Evolutionary conservation across 2,329 filamentous ascomycete species (phyloP).

Genomic region (Chrysoporthe cubensis): DNA sequence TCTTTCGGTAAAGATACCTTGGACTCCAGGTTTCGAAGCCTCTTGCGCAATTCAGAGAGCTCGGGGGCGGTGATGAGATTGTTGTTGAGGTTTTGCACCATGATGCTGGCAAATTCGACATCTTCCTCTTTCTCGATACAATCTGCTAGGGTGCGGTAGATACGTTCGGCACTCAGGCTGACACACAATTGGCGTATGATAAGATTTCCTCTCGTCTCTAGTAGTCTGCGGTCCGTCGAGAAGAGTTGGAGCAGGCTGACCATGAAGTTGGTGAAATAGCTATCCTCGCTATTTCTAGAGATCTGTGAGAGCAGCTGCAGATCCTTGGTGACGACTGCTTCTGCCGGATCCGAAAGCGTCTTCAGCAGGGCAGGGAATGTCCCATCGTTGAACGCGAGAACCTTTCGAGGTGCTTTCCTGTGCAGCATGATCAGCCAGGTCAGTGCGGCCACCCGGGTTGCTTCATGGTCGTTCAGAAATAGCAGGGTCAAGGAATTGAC

Average conservation of each 20-base stretch:
- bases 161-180: slow-evolving; percentile 89
- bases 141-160: slow-evolving; percentile 93
- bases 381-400: slow-evolving; percentile 93
- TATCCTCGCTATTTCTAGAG: slow-evolving; percentile 93
- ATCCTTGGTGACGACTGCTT: slow-evolving; percentile 94
- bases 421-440: slow-evolving; percentile 99
- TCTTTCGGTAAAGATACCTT: slow-evolving; percentile 55
- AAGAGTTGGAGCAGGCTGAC: slow-evolving; percentile 94
- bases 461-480: slow-evolving; percentile 96
- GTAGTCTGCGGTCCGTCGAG: slow-evolving; percentile 85
- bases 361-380: slow-evolving; percentile 96
- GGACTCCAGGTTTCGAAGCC: slow-evolving; percentile 86
- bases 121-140: slow-evolving; percentile 98
- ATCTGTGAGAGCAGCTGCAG: slow-evolving; percentile 94
- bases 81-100: slow-evolving; percentile 99
- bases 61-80: slow-evolving; percentile 98
- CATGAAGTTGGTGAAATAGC: slow-evolving; percentile 98
- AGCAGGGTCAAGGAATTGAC: slow-evolving; percentile 91
- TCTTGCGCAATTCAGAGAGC: slow-evolving; percentile 85
- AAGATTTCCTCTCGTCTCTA: slow-evolving; percentile 91
- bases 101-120: slow-evolving; percentile 97
- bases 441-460: slow-evolving; percentile 88
- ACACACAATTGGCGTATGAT: slow-evolving; percentile 96
- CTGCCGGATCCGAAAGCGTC: slow-evolving; percentile 91
- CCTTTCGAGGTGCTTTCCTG: slow-evolving; percentile 89